Conservation (phyloP, 805 yeast species). For the Nakazawaea holstii region DNA sequence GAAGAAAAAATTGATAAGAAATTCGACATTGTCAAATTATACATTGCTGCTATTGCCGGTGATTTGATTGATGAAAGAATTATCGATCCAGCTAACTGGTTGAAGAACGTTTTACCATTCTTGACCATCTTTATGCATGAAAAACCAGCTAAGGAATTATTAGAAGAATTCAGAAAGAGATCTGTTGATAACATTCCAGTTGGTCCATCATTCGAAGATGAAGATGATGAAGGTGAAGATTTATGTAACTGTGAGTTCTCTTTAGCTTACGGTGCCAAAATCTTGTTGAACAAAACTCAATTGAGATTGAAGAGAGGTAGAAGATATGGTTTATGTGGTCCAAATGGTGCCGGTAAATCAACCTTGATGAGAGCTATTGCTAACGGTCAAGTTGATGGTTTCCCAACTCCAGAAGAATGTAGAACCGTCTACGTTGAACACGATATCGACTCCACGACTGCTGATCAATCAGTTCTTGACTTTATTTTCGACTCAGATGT, state of each 20-base stretch:
- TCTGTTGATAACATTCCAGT: constrained; percentile 98
- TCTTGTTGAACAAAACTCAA: constrained; percentile 98
- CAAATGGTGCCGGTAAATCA: constrained; percentile 99
- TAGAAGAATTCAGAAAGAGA: constrained; percentile 92
- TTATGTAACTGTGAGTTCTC: constrained; percentile 99
- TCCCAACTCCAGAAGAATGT: constrained; percentile 99
- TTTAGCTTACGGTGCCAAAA: constrained; percentile 99
- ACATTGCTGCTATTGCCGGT: constrained; percentile 97
- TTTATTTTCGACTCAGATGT: constrained; percentile 84
- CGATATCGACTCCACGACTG: constrained; percentile 97
- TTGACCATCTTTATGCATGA: constrained; percentile 95
- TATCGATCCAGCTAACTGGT: constrained; percentile 91
- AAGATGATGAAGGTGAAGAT: constrained; percentile 99
- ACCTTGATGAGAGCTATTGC: constrained; percentile 98
- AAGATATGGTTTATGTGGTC: constrained; percentile 99
- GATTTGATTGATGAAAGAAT: constrained; percentile 97
- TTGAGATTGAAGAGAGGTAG: constrained; percentile 98
- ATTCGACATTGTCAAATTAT: constrained; percentile 72
- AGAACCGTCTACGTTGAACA: constrained; percentile 99
- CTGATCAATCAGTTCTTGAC: constrained; percentile 90
- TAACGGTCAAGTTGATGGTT: constrained; percentile 98
- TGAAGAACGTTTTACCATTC: constrained; percentile 83
- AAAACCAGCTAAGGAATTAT: constrained; percentile 80
- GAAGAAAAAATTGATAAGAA: constrained; percentile 65
- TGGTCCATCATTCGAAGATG: constrained; percentile 83